These are phyloP conservation scores for Gossypium lobatum DNA, from an alignment of 441 rosid genomes.

Conservation along the genomic window DNA sequence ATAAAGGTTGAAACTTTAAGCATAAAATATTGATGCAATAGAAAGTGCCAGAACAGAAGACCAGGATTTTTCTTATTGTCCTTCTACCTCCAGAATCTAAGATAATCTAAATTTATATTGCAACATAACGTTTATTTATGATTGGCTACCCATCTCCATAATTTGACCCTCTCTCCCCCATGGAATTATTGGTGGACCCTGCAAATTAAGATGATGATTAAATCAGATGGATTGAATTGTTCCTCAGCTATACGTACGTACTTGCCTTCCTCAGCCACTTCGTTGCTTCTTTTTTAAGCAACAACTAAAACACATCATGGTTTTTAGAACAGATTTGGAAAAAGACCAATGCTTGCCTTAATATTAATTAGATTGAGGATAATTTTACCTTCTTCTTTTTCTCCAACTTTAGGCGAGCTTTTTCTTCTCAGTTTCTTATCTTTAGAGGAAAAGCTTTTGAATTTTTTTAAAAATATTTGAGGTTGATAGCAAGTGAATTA, in stretches of 20 bases:
- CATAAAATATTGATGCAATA: constrained; percentile 34
- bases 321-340: background rate
- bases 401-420: background rate
- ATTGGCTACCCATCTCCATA: constrained; percentile 16
- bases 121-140: background rate
- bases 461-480: background rate
- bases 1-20: constrained; percentile 26
- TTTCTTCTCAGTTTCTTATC: too few relatives aligned
- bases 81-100: constrained; percentile 41
- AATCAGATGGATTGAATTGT: constrained; percentile 1
- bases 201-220: background rate
- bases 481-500: background rate
- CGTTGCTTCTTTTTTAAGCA: background rate
- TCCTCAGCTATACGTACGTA: background rate
- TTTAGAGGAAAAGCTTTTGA: background rate
- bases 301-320: background rate
- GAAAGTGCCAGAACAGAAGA: constrained; percentile 38
- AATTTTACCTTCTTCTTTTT: background rate
- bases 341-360: background rate
- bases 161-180: constrained; percentile 21
- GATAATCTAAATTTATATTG: constrained; percentile 16
- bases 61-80: constrained; percentile 56
- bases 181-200: constrained; percentile 2
- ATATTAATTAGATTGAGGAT: background rate
- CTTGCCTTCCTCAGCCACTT: background rate